Percentiles rank a stretch among this genome's conserved stretches.
Conservation (phyloP, 1,284 basidiomycete species). For the Cerioporus squamosus region DNA sequence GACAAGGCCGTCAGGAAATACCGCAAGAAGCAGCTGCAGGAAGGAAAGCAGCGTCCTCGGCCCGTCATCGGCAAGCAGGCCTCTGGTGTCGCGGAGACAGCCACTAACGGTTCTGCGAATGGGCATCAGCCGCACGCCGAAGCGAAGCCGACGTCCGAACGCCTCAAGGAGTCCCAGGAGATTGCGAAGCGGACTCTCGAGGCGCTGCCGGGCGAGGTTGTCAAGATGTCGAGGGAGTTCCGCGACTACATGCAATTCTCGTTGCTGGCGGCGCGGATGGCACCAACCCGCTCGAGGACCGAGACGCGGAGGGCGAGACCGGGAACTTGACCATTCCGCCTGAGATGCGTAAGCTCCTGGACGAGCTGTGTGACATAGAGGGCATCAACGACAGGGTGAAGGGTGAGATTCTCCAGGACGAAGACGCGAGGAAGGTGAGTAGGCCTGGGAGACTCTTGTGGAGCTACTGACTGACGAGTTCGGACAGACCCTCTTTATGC, state of each 20-base stretch:
- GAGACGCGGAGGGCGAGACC: conserved; percentile 17
- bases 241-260: conserved; percentile 51
- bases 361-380: conserved; percentile 48
- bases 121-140: not conserved
- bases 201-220: conserved; percentile 50
- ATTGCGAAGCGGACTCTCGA: conserved; percentile 45
- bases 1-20: conserved; percentile 53
- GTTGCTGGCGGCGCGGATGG: conserved; percentile 17
- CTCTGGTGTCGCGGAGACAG: conserved; percentile 1
- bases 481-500: conserved; percentile 50
- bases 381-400: conserved; percentile 44
- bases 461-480: not conserved
- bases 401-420: conserved; percentile 53
- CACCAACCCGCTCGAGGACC: conserved; percentile 6
- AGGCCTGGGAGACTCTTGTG: not conserved
- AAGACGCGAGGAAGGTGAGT: conserved; percentile 53
- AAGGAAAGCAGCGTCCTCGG: conserved; percentile 14
- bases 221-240: conserved; percentile 50
- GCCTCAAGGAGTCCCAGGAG: conserved; percentile 21
- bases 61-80: not conserved
- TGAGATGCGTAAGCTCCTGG: conserved; percentile 45
- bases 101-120: not conserved
- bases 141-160: conserved; percentile 1
- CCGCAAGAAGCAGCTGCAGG: conserved; percentile 29
- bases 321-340: conserved; percentile 36